These are phyloP conservation scores for Boletus rubescentipes DNA, from an alignment of 768 basidiomycete genomes.

Conservation along the genomic window DNA sequence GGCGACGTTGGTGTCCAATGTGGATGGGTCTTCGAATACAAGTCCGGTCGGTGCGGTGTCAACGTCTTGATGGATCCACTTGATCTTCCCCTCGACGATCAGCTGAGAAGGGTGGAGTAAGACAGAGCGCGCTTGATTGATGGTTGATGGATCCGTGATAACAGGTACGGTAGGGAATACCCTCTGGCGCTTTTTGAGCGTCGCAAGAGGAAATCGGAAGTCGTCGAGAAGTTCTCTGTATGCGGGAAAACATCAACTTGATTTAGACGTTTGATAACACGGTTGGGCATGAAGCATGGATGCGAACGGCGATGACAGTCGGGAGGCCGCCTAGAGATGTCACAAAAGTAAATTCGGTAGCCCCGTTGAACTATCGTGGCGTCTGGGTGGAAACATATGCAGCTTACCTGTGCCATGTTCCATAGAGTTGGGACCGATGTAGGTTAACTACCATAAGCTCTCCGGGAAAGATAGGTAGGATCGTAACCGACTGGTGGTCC, in stretches of 20 bases:
- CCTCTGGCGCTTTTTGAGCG: conserved; percentile 52
- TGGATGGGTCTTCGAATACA: conserved; percentile 22
- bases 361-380: no score
- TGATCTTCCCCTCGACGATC: conserved; percentile 46
- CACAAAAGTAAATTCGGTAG: no score
- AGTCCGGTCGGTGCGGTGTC: conserved; percentile 17
- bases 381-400: no score
- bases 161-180: conserved; percentile 29
- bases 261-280: not conserved
- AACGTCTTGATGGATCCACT: conserved; percentile 31
- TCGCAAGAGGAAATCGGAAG: conserved; percentile 45
- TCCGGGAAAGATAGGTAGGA: conserved; percentile 9
- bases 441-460: conserved; percentile 18
- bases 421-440: no score
- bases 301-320: conserved; percentile 32
- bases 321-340: not conserved
- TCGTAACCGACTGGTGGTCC: no score
- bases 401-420: no score
- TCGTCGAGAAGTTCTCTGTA: no score
- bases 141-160: no score
- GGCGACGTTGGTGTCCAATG: conserved; percentile 43
- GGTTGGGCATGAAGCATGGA: conserved; percentile 35
- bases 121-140: no score
- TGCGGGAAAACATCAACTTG: not conserved
- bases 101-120: conserved; percentile 33